Evolutionary conservation across 139 green algal genomes (phyloP).

Genomic region (Picocystis salinarum): DNA sequence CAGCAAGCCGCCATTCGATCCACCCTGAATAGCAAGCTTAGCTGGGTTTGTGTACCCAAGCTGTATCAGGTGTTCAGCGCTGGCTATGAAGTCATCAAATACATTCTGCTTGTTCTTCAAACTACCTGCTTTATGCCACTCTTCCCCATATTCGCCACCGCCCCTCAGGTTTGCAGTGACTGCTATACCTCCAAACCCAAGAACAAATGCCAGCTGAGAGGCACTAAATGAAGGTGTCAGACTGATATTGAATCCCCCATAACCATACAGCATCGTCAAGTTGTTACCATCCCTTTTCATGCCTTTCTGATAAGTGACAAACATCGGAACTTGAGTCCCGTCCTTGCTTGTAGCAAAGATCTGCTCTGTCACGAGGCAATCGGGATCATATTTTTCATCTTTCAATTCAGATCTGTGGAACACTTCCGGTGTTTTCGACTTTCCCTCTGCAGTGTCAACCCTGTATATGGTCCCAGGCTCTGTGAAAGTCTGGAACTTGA

Average conservation of each 20-base stretch:
- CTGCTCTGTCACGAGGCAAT: constrained; percentile 57
- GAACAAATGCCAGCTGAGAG: constrained; percentile 29
- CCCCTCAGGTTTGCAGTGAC: constrained; percentile 58
- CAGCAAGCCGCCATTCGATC: constrained; percentile 74
- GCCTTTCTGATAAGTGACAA: constrained; percentile 21
- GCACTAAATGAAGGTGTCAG: constrained; percentile 60
- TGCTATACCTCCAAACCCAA: constrained; percentile 6
- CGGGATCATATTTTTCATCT: background rate
- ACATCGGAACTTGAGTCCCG: constrained; percentile 33
- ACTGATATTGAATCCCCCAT: constrained; percentile 81
- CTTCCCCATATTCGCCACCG: constrained; percentile 73
- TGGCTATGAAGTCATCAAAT: constrained; percentile 67
- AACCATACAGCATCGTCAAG: constrained; percentile 77
- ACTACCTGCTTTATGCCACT: constrained; percentile 63
- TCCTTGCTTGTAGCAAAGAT: constrained; percentile 64
- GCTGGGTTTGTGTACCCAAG: constrained; percentile 29
- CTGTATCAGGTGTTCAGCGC: constrained; percentile 44
- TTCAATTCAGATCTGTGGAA: constrained; percentile 15
- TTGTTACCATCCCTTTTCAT: constrained; percentile 30
- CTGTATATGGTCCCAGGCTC: constrained; percentile 46
- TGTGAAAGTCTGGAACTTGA: constrained; percentile 46
- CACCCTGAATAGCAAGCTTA: constrained; percentile 62
- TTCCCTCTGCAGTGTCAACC: constrained; percentile 4
- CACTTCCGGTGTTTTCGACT: background rate
- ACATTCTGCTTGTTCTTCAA: constrained; percentile 67